These are phyloP conservation scores for Ustilago esculenta DNA, from an alignment of 1,284 basidiomycete genomes.

Conservation along the genomic window DNA sequence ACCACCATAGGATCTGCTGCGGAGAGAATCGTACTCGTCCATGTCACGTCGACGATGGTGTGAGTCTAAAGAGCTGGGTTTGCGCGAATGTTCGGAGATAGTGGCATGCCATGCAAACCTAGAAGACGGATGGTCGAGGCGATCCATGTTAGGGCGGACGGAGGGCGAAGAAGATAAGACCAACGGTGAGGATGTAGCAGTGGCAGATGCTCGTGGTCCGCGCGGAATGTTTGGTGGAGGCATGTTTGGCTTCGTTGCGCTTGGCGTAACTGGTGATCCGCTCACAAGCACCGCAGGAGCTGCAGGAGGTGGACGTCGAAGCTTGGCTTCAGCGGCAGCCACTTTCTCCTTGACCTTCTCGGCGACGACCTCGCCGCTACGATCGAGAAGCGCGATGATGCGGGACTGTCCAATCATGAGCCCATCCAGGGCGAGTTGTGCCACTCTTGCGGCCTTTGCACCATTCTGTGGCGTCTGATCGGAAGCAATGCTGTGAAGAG, in stretches of 20 bases:
- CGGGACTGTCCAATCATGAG: constrained; percentile 14
- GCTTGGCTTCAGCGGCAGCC: constrained; percentile 26
- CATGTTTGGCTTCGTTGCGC: constrained; percentile 23
- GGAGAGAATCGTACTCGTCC: constrained; percentile 5
- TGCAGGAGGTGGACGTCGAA: constrained; percentile 1
- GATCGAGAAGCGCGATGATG: constrained; percentile 32
- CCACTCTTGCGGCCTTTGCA: constrained; percentile 38
- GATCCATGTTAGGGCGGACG: constrained; percentile 1
- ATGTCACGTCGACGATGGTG: constrained; percentile 11
- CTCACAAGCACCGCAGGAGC: constrained; percentile 1
- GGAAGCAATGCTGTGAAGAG: background rate
- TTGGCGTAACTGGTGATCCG: constrained; percentile 18
- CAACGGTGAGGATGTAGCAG: constrained; percentile 3
- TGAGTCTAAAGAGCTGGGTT: background rate
- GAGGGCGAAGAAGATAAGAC: constrained; percentile 5
- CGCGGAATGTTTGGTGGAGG: constrained; percentile 28
- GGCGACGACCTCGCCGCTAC: constrained; percentile 22
- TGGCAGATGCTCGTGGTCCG: constrained; percentile 11
- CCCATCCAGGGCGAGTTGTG: constrained; percentile 31
- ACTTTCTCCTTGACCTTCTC: constrained; percentile 27
- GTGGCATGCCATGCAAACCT: constrained; percentile 2
- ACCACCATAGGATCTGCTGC: constrained; percentile 5
- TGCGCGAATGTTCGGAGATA: constrained; percentile 5
- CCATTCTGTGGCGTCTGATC: constrained; percentile 38
- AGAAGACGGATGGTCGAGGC: constrained; percentile 1